Conservation (phyloP, 2,329 filamentous ascomycete genomes). For the Cyphellophora attinorum region DNA sequence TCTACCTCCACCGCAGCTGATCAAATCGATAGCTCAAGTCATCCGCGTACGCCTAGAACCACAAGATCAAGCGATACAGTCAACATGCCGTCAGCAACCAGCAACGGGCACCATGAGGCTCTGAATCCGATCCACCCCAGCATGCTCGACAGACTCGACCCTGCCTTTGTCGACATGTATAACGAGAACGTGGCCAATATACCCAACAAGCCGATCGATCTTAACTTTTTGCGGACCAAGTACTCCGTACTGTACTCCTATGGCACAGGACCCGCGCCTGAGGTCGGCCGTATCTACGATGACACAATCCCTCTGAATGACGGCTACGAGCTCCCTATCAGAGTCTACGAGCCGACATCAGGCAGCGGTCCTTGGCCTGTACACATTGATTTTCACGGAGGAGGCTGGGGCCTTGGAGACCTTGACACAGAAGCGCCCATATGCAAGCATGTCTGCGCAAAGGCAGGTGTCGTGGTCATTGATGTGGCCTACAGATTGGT, state of each 20-base stretch:
- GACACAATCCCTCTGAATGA: constrained; percentile 17
- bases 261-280: constrained; percentile 14
- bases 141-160: constrained; percentile 37
- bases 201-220: constrained; percentile 30
- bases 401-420: constrained; percentile 8
- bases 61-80: constrained; percentile 10
- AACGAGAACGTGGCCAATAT: constrained; percentile 35
- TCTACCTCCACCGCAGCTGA: no score
- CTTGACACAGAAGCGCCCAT: background rate
- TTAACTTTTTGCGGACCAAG: constrained; percentile 28
- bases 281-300: constrained; percentile 19
- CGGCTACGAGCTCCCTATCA: constrained; percentile 18
- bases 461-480: constrained; percentile 17
- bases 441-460: constrained; percentile 16
- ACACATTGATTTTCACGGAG: constrained; percentile 20
- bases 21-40: no score
- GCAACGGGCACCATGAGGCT: constrained; percentile 27
- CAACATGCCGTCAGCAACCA: no score
- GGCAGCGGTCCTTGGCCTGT: constrained; percentile 18
- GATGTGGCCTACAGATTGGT: constrained; percentile 18
- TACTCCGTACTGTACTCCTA: constrained; percentile 32
- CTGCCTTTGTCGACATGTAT: constrained; percentile 39
- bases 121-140: constrained; percentile 41
- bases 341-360: constrained; percentile 18
- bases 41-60: no score